Percentiles rank a stretch among this genome's conserved stretches.
phyloP scores from a whole-genome alignment of 345 rosid genomes.

The Iberis pinnata region DNA sequence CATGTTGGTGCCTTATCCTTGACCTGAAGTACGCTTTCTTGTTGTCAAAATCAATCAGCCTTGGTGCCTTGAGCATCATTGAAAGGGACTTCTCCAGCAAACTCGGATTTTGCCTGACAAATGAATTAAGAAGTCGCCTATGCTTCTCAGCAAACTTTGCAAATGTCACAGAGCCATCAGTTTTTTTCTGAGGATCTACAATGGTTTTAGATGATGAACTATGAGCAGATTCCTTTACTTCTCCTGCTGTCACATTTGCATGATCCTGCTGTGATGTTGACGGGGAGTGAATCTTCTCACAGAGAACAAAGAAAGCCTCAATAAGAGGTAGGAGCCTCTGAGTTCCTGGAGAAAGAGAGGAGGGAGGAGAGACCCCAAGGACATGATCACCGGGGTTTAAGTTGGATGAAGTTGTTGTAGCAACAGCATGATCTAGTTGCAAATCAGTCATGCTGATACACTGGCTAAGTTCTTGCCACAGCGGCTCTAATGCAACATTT shows the following conservation, averaged over 20 bases:
- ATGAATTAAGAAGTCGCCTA: slow-evolving; percentile 83
- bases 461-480: slow-evolving; percentile 90
- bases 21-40: slow-evolving; percentile 88
- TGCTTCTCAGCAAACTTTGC: slow-evolving; percentile 91
- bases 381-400: slow-evolving; percentile 51
- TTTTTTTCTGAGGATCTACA: too few relatives aligned
- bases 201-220: slow-evolving; percentile 40
- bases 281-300: slow-evolving; percentile 73
- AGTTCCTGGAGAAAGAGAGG: slow-evolving; percentile 89
- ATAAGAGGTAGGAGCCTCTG: slow-evolving; percentile 88
- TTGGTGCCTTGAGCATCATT: slow-evolving; percentile 91
- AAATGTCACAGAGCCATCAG: slow-evolving; percentile 70
- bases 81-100: slow-evolving; percentile 93
- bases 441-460: slow-evolving; percentile 79
- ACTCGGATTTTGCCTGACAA: slow-evolving; percentile 87
- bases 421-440: slow-evolving; percentile 66
- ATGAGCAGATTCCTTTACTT: slow-evolving; percentile 45
- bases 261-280: slow-evolving; percentile 58
- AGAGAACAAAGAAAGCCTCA: slow-evolving; percentile 92
- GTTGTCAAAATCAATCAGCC: slow-evolving; percentile 92
- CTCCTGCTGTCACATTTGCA: slow-evolving; percentile 59
- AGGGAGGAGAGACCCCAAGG: slow-evolving; percentile 51
- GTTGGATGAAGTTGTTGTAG: slow-evolving; percentile 32
- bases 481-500: slow-evolving; percentile 66
- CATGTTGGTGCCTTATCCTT: slow-evolving; percentile 89